phyloP scores from a whole-genome alignment of 2,329 filamentous ascomycete species.

The Cytospora paraplurivora region DNA sequence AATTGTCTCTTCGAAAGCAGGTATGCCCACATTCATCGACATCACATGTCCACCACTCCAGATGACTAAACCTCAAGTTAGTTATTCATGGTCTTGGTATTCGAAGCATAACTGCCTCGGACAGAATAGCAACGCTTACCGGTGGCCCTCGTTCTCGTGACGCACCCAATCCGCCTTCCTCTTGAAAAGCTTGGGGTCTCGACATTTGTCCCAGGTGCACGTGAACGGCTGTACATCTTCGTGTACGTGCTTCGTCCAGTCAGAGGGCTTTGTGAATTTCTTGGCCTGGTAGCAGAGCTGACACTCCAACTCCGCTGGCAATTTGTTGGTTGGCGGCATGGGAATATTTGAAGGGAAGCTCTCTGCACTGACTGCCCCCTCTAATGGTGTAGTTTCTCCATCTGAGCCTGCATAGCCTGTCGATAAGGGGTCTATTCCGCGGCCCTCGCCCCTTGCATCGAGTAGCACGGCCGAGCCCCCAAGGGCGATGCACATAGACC shows the following conservation, averaged over 20 bases:
- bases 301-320: slow-evolving; percentile 90
- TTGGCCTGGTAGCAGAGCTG: slow-evolving; percentile 83
- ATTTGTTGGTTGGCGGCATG: slow-evolving; percentile 71
- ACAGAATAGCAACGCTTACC: slow-evolving; percentile 39
- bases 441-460: slow-evolving; percentile 60
- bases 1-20: slow-evolving; percentile 89
- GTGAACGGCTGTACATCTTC: slow-evolving; percentile 93
- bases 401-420: slow-evolving; percentile 61
- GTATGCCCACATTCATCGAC: slow-evolving; percentile 78
- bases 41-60: slow-evolving; percentile 90
- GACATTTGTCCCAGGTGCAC: slow-evolving; percentile 83
- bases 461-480: slow-evolving; percentile 68
- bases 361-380: slow-evolving; percentile 69
- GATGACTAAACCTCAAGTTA: slow-evolving; percentile 47
- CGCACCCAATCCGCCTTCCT: slow-evolving; percentile 95
- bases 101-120: neutral
- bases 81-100: neutral
- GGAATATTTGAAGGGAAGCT: slow-evolving; percentile 82
- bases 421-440: slow-evolving; percentile 58
- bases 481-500: slow-evolving; percentile 63
- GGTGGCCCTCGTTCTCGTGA: slow-evolving; percentile 89
- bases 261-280: slow-evolving; percentile 86
- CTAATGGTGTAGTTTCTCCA: slow-evolving; percentile 67
- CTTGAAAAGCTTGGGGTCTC: slow-evolving; percentile 89
- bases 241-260: slow-evolving; percentile 96